phyloP scores from a whole-genome alignment of 2,329 filamentous ascomycete genomes.

The Aaosphaeria pasadenensis region DNA sequence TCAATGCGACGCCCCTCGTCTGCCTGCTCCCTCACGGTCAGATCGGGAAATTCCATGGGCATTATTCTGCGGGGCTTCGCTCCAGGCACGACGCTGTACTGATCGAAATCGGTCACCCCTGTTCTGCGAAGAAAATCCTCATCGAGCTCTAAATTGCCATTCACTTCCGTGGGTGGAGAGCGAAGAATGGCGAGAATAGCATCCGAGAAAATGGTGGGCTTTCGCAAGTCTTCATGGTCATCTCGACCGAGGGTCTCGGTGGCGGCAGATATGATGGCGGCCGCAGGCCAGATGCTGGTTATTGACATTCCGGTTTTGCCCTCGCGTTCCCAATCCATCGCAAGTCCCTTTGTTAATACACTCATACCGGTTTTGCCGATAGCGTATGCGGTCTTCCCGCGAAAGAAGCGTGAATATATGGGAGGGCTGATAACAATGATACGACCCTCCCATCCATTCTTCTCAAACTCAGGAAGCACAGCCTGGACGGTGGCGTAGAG shows the following conservation, averaged over 20 bases:
- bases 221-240: constrained; percentile 58
- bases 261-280: constrained; percentile 73
- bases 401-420: constrained; percentile 81
- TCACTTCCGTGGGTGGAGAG: constrained; percentile 60
- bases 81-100: constrained; percentile 68
- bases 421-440: constrained; percentile 80
- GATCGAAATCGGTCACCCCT: constrained; percentile 67
- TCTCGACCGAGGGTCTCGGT: constrained; percentile 54
- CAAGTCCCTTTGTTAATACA: constrained; percentile 75
- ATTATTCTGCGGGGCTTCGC: constrained; percentile 70
- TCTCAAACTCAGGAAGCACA: constrained; percentile 62
- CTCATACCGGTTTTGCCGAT: constrained; percentile 77
- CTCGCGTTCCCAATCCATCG: constrained; percentile 74
- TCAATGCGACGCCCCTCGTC: constrained; percentile 74
- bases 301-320: constrained; percentile 68
- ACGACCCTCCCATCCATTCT: constrained; percentile 55
- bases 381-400: constrained; percentile 83
- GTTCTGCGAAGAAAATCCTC: constrained; percentile 74
- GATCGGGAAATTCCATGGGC: constrained; percentile 65
- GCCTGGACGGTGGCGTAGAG: constrained; percentile 72
- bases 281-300: constrained; percentile 79
- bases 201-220: constrained; percentile 71
- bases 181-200: constrained; percentile 70
- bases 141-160: constrained; percentile 70
- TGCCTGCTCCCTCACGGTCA: constrained; percentile 73